Percentiles rank a stretch among this genome's conserved stretches.
Conservation (phyloP, 768 basidiomycete genomes). For the Boletus fagicola region DNA sequence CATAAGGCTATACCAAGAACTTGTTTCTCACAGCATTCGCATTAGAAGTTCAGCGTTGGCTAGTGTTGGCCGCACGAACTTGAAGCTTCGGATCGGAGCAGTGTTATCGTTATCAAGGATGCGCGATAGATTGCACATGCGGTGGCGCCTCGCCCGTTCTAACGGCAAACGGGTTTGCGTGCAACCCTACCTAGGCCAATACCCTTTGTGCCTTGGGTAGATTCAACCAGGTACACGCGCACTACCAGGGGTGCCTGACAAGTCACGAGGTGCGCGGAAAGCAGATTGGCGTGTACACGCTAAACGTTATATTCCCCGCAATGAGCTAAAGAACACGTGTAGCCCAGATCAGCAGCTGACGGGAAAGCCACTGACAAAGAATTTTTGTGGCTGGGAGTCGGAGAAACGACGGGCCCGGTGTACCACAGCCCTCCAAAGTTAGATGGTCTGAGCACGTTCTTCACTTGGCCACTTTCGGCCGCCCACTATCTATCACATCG, state of each 20-base stretch:
- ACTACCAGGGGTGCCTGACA: not conserved
- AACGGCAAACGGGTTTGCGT: not conserved
- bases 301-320: constrained; percentile 27
- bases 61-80: not conserved
- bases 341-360: constrained; percentile 14
- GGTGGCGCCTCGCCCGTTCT: not conserved
- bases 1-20: not conserved
- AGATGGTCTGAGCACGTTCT: constrained; percentile 8
- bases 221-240: constrained; percentile 9
- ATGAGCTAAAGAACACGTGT: constrained; percentile 21
- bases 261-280: constrained; percentile 8
- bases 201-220: not conserved
- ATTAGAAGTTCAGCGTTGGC: not conserved
- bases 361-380: not conserved
- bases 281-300: constrained; percentile 10
- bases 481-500: constrained; percentile 7
- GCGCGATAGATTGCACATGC: not conserved
- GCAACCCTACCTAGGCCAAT: not conserved
- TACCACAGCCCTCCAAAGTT: not conserved
- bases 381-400: not conserved
- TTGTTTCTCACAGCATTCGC: constrained; percentile 5
- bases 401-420: not conserved
- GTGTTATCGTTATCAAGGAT: not conserved
- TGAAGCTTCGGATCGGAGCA: not conserved
- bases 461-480: constrained; percentile 10